Evolutionary conservation across 805 yeast species (phyloP).

Genomic region (Yarrowia sp.): DNA sequence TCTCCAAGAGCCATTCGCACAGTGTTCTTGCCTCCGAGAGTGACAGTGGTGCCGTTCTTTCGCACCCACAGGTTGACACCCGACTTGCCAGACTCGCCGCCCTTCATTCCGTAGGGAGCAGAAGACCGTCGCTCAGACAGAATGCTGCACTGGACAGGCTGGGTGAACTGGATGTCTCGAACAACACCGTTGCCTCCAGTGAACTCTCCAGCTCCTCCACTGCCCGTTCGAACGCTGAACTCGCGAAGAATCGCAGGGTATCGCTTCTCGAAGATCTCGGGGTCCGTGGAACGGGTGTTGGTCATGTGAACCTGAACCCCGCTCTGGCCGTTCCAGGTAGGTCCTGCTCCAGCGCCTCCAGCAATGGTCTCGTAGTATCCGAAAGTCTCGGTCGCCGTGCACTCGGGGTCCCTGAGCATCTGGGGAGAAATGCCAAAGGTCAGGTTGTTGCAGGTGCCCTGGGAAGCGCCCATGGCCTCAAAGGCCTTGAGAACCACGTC

Average conservation of each 20-base stretch:
- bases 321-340: slow-evolving; percentile 78
- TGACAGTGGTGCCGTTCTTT: slow-evolving; percentile 38
- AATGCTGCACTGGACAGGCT: slow-evolving; percentile 71
- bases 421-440: slow-evolving; percentile 84
- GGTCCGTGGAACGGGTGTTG: slow-evolving; percentile 88
- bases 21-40: slow-evolving; percentile 70
- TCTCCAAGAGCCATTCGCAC: slow-evolving; percentile 61
- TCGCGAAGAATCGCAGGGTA: slow-evolving; percentile 78
- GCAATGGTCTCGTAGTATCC: slow-evolving; percentile 95
- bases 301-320: slow-evolving; percentile 96
- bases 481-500: slow-evolving; percentile 87
- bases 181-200: slow-evolving; percentile 84
- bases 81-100: slow-evolving; percentile 72
- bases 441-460: slow-evolving; percentile 91
- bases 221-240: slow-evolving; percentile 63
- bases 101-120: slow-evolving; percentile 83
- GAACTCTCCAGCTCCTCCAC: slow-evolving; percentile 78
- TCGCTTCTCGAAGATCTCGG: slow-evolving; percentile 82
- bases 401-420: slow-evolving; percentile 33
- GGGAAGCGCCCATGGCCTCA: slow-evolving; percentile 88
- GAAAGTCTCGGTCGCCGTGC: slow-evolving; percentile 58
- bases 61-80: slow-evolving; percentile 57
- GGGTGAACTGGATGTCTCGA: slow-evolving; percentile 78
- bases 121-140: slow-evolving; percentile 80
- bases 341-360: slow-evolving; percentile 94